Evolutionary conservation across 2,329 filamentous ascomycete species (phyloP), one percentile per base, ranked within the genome.

Genomic region (Hypoxylon sp.): DNA sequence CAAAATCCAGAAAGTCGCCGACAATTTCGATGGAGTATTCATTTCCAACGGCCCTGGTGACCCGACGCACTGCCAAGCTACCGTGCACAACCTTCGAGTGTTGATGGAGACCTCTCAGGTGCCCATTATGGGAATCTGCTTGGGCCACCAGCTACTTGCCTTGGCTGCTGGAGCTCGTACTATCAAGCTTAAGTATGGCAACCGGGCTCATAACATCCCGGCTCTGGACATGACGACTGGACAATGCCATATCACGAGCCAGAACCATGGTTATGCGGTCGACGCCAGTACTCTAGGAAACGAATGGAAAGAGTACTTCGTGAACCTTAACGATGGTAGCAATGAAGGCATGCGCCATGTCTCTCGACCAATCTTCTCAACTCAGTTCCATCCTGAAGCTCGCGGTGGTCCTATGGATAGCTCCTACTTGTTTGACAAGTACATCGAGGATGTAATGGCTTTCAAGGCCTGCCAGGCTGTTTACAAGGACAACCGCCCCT

Each of bases 1-100:
- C 84, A 95, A 94, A 58, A 96, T 99, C 80, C 94, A 98, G 88
- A 98, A 98, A 87, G 93, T 98, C 38, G 93, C 96, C 63, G 92
- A 97, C 82, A 94, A 98, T 87, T 98, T 97, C 76, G 96, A 99
- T 75, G 96, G 96, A 78, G 91, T 99, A 78, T 99, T 99, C 87
- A 98, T 98, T 84, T 97, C 94, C 82, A 99, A 99, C 83, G 96
- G 96, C 66, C 96, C 96, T 28, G 96, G 96, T 83, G 96, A 99
- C 83, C 96, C 96, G 75, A 98, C 94, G 45, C 96, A 99, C 84
- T 98, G 94, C 85, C 92, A 94, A 78, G 89, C 93, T 76, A 98
- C 96, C 43, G 93, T 97, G 71, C 95, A 97, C 87, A 94, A 97
- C 84, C 89, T 99, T 61, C 87, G 87, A 75, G 92, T 93, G 76